Conservation (phyloP, 2,329 filamentous ascomycete genomes). For the Fusarium sterilihyphosum region DNA sequence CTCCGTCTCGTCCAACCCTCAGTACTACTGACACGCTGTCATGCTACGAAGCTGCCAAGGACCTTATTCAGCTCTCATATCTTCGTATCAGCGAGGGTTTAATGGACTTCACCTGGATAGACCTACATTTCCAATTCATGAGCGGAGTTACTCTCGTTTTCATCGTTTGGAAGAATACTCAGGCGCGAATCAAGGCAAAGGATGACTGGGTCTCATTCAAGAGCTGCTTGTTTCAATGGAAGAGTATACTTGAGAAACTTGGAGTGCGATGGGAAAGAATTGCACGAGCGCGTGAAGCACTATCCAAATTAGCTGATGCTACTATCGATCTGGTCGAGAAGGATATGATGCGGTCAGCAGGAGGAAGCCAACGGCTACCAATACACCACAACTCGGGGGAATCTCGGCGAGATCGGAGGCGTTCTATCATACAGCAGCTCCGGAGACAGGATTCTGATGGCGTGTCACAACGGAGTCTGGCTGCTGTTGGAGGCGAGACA, state of each 20-base stretch:
- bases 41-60: slow-evolving; percentile 4
- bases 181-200: neutral
- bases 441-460: neutral
- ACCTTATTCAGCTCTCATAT: slow-evolving; percentile 7
- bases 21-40: neutral
- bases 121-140: slow-evolving; percentile 16
- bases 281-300: neutral
- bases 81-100: slow-evolving; percentile 3
- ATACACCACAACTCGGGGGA: neutral
- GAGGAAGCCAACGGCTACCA: accelerated
- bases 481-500: accelerated
- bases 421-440: slow-evolving; percentile 1
- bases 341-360: neutral
- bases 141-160: slow-evolving; percentile 2
- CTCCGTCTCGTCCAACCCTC: neutral
- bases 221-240: slow-evolving; percentile 2
- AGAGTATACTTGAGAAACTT: neutral
- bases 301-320: slow-evolving; percentile 8
- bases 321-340: slow-evolving; percentile 12
- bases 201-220: slow-evolving; percentile 10
- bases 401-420: neutral
- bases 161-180: neutral
- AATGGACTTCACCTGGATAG: slow-evolving; percentile 14
- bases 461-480: neutral
- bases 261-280: neutral